Percentiles rank a stretch among this genome's conserved stretches.
Conservation (phyloP, 805 yeast species). For the Candida chilensis region DNA sequence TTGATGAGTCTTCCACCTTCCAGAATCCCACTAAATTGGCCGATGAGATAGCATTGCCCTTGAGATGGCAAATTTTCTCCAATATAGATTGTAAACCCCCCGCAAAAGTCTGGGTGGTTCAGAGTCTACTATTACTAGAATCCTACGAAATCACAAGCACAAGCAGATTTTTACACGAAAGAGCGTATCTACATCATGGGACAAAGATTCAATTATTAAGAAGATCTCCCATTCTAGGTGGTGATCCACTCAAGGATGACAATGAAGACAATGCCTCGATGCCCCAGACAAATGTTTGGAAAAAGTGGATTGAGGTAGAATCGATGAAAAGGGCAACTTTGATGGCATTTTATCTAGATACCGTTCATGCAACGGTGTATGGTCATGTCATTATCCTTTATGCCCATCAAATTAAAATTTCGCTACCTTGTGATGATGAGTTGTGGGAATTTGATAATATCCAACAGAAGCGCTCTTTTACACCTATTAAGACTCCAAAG, state of each 20-base stretch:
- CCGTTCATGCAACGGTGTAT: slow-evolving; percentile 68
- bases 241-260: slow-evolving; percentile 40
- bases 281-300: slow-evolving; percentile 21
- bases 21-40: slow-evolving; percentile 25
- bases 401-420: slow-evolving; percentile 17
- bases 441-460: slow-evolving; percentile 32
- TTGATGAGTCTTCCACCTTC: slow-evolving; percentile 8
- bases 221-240: slow-evolving; percentile 70
- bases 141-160: slow-evolving; percentile 71
- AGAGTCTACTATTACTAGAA: slow-evolving; percentile 65
- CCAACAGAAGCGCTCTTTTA: slow-evolving; percentile 1
- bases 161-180: slow-evolving; percentile 62
- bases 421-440: slow-evolving; percentile 18
- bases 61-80: slow-evolving; percentile 64
- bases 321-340: slow-evolving; percentile 69
- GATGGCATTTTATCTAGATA: slow-evolving; percentile 76
- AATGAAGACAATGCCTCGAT: slow-evolving; percentile 11
- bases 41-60: slow-evolving; percentile 39
- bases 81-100: slow-evolving; percentile 72
- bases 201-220: slow-evolving; percentile 72
- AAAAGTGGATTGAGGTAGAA: slow-evolving; percentile 75
- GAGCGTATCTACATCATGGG: slow-evolving; percentile 83
- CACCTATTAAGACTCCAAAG: slow-evolving; percentile 1
- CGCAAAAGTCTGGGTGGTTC: slow-evolving; percentile 67
- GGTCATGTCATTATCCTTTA: slow-evolving; percentile 45